Evolutionary conservation across 148 eudicot genomes (phyloP).

Genomic region (Chenopodium suecicum): DNA sequence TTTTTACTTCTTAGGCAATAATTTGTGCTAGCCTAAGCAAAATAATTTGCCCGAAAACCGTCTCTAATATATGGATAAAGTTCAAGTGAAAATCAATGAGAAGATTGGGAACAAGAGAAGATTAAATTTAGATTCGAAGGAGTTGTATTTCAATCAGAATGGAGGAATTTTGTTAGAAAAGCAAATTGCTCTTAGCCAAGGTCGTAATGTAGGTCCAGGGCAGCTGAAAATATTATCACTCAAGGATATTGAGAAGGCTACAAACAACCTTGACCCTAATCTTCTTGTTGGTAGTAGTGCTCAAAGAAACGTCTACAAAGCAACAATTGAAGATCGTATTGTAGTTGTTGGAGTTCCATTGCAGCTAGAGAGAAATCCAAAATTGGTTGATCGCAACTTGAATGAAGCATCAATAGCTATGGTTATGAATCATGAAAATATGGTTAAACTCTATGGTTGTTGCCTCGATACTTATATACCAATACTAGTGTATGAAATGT

Average conservation of each 20-base stretch:
- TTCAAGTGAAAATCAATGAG: not conserved
- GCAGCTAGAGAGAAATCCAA: not conserved
- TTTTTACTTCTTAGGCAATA: not conserved
- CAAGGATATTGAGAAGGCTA: conserved; percentile 14
- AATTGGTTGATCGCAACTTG: conserved; percentile 12
- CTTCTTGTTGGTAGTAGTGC: conserved; percentile 16
- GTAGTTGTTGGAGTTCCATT: conserved; percentile 16
- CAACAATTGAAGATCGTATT: conserved; percentile 18
- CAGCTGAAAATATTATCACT: conserved; percentile 14
- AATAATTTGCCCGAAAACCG: not conserved
- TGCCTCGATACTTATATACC: conserved; percentile 36
- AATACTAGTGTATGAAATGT: conserved; percentile 29
- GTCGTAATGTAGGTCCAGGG: not conserved
- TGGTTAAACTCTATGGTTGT: conserved; percentile 36
- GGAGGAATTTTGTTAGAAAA: conserved; percentile 28
- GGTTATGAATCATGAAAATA: conserved; percentile 23
- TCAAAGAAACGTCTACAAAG: conserved; percentile 21
- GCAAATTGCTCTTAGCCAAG: conserved; percentile 12
- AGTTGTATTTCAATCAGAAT: conserved; percentile 25
- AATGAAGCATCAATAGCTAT: conserved; percentile 27
- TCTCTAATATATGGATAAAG: conserved; percentile 9
- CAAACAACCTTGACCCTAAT: conserved; percentile 22
- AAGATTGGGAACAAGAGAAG: not conserved
- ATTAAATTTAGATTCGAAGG: not conserved
- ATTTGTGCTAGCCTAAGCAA: not conserved